phyloP scores from a whole-genome alignment of 176 grass and related monocot genomes.

The Hyparrhenia diplandra region DNA sequence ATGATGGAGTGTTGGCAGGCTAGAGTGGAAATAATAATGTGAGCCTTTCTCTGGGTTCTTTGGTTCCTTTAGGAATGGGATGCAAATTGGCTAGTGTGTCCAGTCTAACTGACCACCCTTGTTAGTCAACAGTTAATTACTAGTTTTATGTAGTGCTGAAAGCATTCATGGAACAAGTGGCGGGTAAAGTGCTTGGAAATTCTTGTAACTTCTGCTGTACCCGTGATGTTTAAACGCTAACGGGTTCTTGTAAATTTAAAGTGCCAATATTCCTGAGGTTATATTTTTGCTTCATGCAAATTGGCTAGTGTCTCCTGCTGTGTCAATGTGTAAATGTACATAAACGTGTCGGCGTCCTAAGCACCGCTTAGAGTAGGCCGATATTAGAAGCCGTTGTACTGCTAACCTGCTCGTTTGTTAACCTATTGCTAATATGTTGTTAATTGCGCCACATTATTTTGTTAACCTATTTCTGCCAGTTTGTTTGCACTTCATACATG shows the following conservation, averaged over 20 bases:
- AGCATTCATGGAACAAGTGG: conserved; percentile 43
- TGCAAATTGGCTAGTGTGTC: conserved; percentile 47
- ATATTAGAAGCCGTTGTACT: too few species aligned
- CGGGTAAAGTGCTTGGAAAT: conserved; percentile 27
- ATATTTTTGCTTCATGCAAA: background rate
- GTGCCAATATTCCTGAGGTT: conserved; percentile 20
- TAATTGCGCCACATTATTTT: too few species aligned
- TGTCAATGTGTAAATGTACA: background rate
- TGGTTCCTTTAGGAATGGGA: conserved; percentile 47
- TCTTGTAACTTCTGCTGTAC: conserved; percentile 26
- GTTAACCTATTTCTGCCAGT: too few species aligned
- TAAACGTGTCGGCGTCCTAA: too few species aligned
- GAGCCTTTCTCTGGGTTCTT: conserved; percentile 40
- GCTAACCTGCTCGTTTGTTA: too few species aligned
- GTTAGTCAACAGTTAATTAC: conserved; percentile 47
- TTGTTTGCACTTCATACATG: too few species aligned
- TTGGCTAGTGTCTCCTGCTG: background rate
- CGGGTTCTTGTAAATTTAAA: conserved; percentile 56
- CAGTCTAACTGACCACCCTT: conserved; percentile 37
- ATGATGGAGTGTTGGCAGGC: conserved; percentile 51
- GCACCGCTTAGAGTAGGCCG: too few species aligned
- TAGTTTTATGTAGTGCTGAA: conserved; percentile 45
- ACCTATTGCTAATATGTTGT: too few species aligned
- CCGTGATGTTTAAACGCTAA: conserved; percentile 24
- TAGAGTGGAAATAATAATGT: conserved; percentile 44